These are phyloP conservation scores for Podaxis sp. DNA, from an alignment of 768 basidiomycete genomes.

Conservation along the genomic window DNA sequence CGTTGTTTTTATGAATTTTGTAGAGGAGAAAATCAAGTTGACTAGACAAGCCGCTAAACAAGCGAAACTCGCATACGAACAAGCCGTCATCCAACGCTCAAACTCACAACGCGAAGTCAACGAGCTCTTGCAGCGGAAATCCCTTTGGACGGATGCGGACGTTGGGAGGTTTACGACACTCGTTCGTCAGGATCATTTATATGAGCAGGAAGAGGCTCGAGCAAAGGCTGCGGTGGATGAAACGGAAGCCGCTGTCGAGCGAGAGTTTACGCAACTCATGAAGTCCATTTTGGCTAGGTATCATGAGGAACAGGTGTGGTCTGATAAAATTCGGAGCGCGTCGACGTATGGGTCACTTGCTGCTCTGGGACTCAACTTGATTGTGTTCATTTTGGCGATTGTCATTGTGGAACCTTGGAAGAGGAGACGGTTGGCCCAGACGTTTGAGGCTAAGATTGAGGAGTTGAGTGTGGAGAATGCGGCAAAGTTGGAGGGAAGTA, in stretches of 20 bases:
- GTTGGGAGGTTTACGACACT: slow-evolving; percentile 86
- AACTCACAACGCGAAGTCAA: slow-evolving; percentile 94
- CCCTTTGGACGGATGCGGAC: slow-evolving; percentile 87
- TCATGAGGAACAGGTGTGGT: slow-evolving; percentile 99
- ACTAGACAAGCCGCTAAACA: slow-evolving; percentile 65
- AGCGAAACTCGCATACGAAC: slow-evolving; percentile 76
- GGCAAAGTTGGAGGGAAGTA: slow-evolving; percentile 45
- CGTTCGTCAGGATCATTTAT: slow-evolving; percentile 86
- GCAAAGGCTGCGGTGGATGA: slow-evolving; percentile 68
- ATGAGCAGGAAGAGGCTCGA: slow-evolving; percentile 74
- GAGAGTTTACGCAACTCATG: slow-evolving; percentile 86
- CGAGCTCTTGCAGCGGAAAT: slow-evolving; percentile 91
- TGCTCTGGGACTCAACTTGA: slow-evolving; percentile 82
- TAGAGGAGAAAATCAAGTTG: slow-evolving; percentile 73
- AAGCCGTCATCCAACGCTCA: slow-evolving; percentile 77
- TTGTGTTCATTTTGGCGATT: slow-evolving; percentile 90
- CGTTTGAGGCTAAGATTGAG: slow-evolving; percentile 84
- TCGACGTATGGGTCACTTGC: slow-evolving; percentile 92
- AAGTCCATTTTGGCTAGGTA: slow-evolving; percentile 86
- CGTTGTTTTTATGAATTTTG: neutral
- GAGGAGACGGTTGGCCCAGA: slow-evolving; percentile 78
- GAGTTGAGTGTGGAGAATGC: slow-evolving; percentile 60
- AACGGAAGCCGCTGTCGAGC: slow-evolving; percentile 80
- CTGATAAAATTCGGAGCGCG: slow-evolving; percentile 95
- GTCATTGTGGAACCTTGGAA: slow-evolving; percentile 97